Conservation (phyloP, 352 stramenopile genomes). For the Phytophthora crassamura region DNA sequence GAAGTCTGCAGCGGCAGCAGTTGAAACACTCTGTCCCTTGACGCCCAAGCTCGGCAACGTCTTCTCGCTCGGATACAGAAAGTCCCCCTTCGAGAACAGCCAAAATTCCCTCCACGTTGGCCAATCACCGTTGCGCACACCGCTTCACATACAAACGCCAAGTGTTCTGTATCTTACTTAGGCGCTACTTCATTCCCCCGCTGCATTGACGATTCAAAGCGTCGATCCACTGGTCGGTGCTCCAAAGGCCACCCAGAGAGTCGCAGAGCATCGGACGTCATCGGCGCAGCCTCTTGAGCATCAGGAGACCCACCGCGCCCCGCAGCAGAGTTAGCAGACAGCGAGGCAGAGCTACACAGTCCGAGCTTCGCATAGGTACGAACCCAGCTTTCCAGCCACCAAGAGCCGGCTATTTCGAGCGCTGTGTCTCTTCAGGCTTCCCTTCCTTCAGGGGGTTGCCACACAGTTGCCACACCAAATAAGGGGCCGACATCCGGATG, state of each 20-base stretch:
- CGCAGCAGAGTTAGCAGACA: constrained; percentile 3
- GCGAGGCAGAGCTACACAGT: background rate
- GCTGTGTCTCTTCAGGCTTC: constrained; percentile 30
- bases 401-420: constrained; percentile 22
- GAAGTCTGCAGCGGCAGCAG: constrained; percentile 49
- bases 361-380: constrained; percentile 8
- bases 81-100: constrained; percentile 17
- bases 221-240: constrained; percentile 46
- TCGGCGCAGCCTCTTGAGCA: constrained; percentile 6
- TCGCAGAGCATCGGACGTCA: constrained; percentile 28
- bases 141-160: constrained; percentile 6
- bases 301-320: constrained; percentile 7
- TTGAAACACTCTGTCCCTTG: constrained; percentile 50
- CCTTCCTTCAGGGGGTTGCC: background rate
- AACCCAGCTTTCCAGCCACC: background rate
- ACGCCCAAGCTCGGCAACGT: constrained; percentile 55
- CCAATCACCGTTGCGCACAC: constrained; percentile 21
- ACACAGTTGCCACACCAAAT: constrained; percentile 18
- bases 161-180: constrained; percentile 29
- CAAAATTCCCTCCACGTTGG: constrained; percentile 2
- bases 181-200: constrained; percentile 41
- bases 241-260: constrained; percentile 54
- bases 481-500: constrained; percentile 6
- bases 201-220: constrained; percentile 52
- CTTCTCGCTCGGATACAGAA: constrained; percentile 24